Percentiles rank a stretch among this genome's conserved stretches.
phyloP scores from a whole-genome alignment of 441 rosid genomes.

The Kokia cookei region DNA sequence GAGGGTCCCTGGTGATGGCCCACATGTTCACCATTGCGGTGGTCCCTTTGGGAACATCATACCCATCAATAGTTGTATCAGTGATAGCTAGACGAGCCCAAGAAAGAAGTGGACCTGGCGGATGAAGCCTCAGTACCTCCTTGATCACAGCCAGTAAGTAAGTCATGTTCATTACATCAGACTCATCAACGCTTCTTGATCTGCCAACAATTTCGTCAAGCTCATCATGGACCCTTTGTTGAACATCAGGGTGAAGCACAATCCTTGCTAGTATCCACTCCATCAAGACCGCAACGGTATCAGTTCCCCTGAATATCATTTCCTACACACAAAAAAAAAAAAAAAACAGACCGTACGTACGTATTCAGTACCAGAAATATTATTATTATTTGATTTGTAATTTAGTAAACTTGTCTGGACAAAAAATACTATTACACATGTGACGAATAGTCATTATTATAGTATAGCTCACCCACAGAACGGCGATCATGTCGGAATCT shows the following conservation, averaged over 20 bases:
- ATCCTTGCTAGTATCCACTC: conserved; percentile 71
- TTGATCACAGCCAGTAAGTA: conserved; percentile 52
- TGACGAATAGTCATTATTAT: neutral
- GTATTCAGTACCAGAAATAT: neutral
- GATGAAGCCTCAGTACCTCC: conserved; percentile 64
- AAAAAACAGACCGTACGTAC: conserved; percentile 1
- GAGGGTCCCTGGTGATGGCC: conserved; percentile 65
- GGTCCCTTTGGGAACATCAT: conserved; percentile 59
- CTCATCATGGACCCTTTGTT: conserved; percentile 47
- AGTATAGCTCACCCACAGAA: conserved; percentile 67
- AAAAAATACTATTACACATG: neutral
- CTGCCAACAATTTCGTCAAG: conserved; percentile 46
- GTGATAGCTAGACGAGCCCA: conserved; percentile 68
- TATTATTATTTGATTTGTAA: neutral
- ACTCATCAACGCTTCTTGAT: conserved; percentile 41
- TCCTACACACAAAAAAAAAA: conserved; percentile 28
- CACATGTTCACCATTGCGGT: conserved; percentile 81
- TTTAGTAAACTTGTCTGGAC: neutral
- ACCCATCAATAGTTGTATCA: conserved; percentile 49
- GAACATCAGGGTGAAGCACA: conserved; percentile 49
- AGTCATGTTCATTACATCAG: conserved; percentile 26
- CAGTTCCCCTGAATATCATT: conserved; percentile 71
- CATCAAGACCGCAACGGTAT: conserved; percentile 57
- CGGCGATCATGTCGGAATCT: conserved; percentile 75
- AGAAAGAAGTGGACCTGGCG: conserved; percentile 72